These are phyloP conservation scores for Multifurca ochricompacta DNA, from an alignment of 768 basidiomycete genomes.

Conservation along the genomic window DNA sequence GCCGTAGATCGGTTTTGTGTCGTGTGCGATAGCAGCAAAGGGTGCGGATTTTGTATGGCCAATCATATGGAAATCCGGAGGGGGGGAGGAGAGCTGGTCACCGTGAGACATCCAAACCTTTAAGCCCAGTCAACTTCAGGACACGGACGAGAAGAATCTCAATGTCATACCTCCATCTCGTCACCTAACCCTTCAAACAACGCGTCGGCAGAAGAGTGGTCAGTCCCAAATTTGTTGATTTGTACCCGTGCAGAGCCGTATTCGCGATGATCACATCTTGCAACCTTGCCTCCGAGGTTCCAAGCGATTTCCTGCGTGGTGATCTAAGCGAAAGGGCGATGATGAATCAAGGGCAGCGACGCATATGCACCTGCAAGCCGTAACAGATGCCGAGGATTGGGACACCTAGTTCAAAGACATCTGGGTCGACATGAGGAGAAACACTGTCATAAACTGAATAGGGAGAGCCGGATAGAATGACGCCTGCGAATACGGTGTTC, in stretches of 20 bases:
- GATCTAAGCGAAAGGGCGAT: background rate
- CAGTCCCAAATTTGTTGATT: constrained; percentile 53
- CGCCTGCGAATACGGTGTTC: constrained; percentile 40
- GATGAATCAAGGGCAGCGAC: background rate
- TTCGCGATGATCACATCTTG: constrained; percentile 84
- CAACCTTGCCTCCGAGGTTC: constrained; percentile 77
- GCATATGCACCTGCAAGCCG: constrained; percentile 70
- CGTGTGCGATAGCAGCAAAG: constrained; percentile 88
- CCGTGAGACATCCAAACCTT: constrained; percentile 99
- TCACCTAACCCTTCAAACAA: constrained; percentile 85
- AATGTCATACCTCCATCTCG: constrained; percentile 66
- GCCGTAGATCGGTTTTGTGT: constrained; percentile 83
- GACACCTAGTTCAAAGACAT: constrained; percentile 77
- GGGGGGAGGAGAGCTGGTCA: constrained; percentile 80
- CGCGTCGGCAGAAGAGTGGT: constrained; percentile 47
- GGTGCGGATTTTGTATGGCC: constrained; percentile 84
- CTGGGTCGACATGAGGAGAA: constrained; percentile 91
- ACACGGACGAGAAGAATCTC: background rate
- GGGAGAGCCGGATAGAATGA: constrained; percentile 96
- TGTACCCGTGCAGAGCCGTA: constrained; percentile 87
- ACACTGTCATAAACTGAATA: constrained; percentile 95
- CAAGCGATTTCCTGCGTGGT: constrained; percentile 80
- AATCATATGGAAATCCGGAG: constrained; percentile 79
- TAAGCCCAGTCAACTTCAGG: background rate
- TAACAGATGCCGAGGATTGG: constrained; percentile 97